These are phyloP conservation scores for Telfairia occidentalis DNA, from an alignment of 331 rosid species.

Conservation along the genomic window DNA sequence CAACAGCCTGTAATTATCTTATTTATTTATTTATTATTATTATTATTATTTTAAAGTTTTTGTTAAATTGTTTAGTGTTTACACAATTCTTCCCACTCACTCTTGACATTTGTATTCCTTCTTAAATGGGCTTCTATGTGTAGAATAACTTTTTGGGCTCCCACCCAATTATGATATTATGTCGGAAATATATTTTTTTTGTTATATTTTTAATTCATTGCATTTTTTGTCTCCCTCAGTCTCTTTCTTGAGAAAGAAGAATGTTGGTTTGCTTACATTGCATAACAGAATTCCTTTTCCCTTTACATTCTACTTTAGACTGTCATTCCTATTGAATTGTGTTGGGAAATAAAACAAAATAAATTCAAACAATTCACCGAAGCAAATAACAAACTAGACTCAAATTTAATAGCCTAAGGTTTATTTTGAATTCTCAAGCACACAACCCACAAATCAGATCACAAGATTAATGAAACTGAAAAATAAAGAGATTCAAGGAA, in stretches of 20 bases:
- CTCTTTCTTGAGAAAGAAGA: background rate
- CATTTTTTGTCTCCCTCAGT: too few relatives aligned
- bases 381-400: too few relatives aligned
- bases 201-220: too few relatives aligned
- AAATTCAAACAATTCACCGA: too few relatives aligned
- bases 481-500: too few relatives aligned
- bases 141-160: background rate
- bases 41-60: background rate
- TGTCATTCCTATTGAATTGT: background rate
- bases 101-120: background rate
- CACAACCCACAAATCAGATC: too few relatives aligned
- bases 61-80: background rate
- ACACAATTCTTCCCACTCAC: background rate
- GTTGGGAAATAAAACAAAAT: too few relatives aligned
- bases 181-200: too few relatives aligned
- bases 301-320: background rate
- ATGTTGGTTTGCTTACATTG: background rate
- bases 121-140: background rate
- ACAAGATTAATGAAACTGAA: too few relatives aligned
- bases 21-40: background rate
- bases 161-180: background rate
- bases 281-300: background rate
- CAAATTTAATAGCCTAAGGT: too few relatives aligned
- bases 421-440: too few relatives aligned
- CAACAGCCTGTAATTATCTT: slow-evolving; percentile 67